Percentiles rank a stretch among this genome's conserved stretches.
These are phyloP conservation scores for Populus hybrid DNA, from an alignment of 441 rosid genomes.

Conservation along the genomic window DNA sequence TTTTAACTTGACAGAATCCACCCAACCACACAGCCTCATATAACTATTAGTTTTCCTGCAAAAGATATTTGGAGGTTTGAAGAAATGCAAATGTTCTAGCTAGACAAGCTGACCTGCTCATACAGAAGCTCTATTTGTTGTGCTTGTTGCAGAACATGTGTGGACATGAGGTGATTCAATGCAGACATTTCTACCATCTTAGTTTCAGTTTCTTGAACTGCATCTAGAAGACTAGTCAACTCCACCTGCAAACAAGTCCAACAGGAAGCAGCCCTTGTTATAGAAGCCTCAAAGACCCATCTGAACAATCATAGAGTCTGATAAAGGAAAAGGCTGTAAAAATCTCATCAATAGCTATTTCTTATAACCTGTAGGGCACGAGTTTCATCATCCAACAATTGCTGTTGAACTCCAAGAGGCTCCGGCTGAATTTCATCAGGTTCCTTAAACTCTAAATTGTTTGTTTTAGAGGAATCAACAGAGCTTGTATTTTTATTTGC, in stretches of 20 bases:
- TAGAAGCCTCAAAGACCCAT: slow-evolving; percentile 6
- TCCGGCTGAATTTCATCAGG: slow-evolving; percentile 49
- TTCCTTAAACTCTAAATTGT: slow-evolving; percentile 37
- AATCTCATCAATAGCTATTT: slow-evolving; percentile 8
- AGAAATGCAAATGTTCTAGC: neutral
- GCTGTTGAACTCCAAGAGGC: slow-evolving; percentile 60
- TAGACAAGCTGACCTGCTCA: slow-evolving; percentile 60
- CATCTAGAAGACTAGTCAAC: slow-evolving; percentile 77
- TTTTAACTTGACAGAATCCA: neutral
- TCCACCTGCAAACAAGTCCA: slow-evolving; percentile 54
- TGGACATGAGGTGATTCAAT: slow-evolving; percentile 88
- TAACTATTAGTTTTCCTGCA: neutral
- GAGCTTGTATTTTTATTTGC: slow-evolving; percentile 30
- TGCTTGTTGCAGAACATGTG: slow-evolving; percentile 92
- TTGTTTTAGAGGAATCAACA: slow-evolving; percentile 33
- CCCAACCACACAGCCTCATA: neutral
- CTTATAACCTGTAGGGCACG: slow-evolving; percentile 80
- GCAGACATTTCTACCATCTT: slow-evolving; percentile 99
- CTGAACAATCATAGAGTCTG: slow-evolving; percentile 3
- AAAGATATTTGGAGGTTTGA: neutral
- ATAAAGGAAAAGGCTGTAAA: neutral
- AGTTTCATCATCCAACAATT: slow-evolving; percentile 88
- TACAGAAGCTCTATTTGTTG: slow-evolving; percentile 82
- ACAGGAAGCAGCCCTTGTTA: slow-evolving; percentile 14
- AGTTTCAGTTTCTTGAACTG: slow-evolving; percentile 86